phyloP scores from a whole-genome alignment of 1,284 basidiomycete species.

The Ganoderma multipileum region DNA sequence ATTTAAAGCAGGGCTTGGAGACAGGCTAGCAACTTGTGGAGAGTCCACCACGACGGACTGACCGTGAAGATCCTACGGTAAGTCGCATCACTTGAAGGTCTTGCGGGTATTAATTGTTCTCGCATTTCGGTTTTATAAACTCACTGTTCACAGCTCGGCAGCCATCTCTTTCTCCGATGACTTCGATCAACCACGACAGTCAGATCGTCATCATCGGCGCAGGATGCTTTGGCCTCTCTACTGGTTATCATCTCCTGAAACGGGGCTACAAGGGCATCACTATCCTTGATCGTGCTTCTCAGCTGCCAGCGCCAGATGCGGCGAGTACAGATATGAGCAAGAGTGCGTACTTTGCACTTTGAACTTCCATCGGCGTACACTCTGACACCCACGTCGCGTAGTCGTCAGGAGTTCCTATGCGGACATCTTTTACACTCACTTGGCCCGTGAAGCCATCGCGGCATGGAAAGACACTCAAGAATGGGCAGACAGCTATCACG shows the following conservation, averaged over 20 bases:
- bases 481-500: conserved; percentile 83
- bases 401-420: conserved; percentile 77
- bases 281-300: conserved; percentile 71
- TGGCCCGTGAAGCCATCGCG: conserved; percentile 77
- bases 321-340: conserved; percentile 89
- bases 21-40: background rate
- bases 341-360: conserved; percentile 49
- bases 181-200: conserved; percentile 7
- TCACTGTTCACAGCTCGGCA: background rate
- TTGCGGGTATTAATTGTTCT: no score
- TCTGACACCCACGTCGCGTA: conserved; percentile 36
- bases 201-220: conserved; percentile 81
- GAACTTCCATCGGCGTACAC: no score
- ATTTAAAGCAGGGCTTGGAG: no score
- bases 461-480: conserved; percentile 69
- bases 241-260: conserved; percentile 77
- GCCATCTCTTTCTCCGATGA: background rate
- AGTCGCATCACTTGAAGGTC: background rate
- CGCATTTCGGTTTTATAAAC: background rate
- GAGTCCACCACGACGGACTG: background rate
- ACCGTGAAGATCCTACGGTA: no score
- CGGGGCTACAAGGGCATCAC: conserved; percentile 75
- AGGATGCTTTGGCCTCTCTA: conserved; percentile 87
- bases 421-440: conserved; percentile 70
- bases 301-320: conserved; percentile 78